Base-by-base conservation (phyloP, 352 stramenopile genomes). In the Phytophthora megakarya region DNA sequence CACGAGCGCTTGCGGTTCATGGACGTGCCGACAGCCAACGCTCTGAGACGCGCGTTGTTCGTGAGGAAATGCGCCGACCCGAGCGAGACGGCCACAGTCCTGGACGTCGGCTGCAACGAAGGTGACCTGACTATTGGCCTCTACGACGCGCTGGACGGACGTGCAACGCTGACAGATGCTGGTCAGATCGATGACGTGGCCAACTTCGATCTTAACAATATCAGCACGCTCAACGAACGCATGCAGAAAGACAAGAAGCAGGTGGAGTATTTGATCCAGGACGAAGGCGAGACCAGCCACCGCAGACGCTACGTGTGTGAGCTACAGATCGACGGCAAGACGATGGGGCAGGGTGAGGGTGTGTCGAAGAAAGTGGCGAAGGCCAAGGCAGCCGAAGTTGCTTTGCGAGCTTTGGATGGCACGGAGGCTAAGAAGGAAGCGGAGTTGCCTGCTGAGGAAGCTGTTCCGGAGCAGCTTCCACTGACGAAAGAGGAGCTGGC, bases 51-150 rank as follows among this genome's bases (percentile, higher is more conserved):
- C n/a, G 69, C 63, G 32, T 55, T 91, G 61, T 64, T 90, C 16
- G 46, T 75, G 13, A 51, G 48, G 3, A 61, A 64, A 47, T 30
- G 32, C 10, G 12, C 18, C 16, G 38, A 39, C 38, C 44, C 45
- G 13, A 35, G 33, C 15, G 33, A 59, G 42, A 63, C 70, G 21
- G 75, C 68, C 10, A 84, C 72, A 0, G 67, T 91, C 40, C 62
- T 93, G n/a, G 86, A 92, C 66, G 73, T 95, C 61, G 84, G 86
- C 30, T 93, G 86, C 64, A 93, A 95, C 51, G 86, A 95, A 89
- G 84, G 83, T 22, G 78, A 94, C 47, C 72, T 94, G 42, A 94
- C 83, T 0, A 78, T 90, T 23, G 83, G 80, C 0, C 57, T 94
- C 3, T 91, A 86, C 60, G 61, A 89, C n/a, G 74, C 69, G n/a